Evolutionary conservation across 164 flowering plant genomes (phyloP).

Genomic region (Echeveria elegans): DNA sequence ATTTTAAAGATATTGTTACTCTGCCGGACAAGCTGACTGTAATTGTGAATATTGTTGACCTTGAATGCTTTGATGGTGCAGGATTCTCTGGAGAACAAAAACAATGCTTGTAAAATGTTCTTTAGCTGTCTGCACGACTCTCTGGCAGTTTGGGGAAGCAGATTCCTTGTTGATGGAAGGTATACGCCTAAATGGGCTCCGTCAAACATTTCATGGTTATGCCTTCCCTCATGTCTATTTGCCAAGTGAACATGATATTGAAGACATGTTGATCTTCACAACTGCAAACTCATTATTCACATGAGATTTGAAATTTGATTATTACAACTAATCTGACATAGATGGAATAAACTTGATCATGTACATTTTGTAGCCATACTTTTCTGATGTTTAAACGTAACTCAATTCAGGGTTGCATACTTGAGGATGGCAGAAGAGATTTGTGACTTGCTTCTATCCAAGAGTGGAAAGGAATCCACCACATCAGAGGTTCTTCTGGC

Average conservation of each 20-base stretch:
- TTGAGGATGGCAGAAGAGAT: slow-evolving; percentile 92
- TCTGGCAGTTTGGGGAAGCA: slow-evolving; percentile 54
- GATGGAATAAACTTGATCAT: too few relatives aligned
- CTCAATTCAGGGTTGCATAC: slow-evolving; percentile 75
- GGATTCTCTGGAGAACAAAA: slow-evolving; percentile 69
- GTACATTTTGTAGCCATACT: too few relatives aligned
- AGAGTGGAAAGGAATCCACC: slow-evolving; percentile 30
- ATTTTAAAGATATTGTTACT: background rate
- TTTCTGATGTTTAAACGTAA: too few relatives aligned
- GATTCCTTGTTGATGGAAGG: slow-evolving; percentile 69
- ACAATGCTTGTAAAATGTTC: slow-evolving; percentile 54
- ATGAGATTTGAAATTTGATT: background rate
- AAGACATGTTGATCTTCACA: background rate
- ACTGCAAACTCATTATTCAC: background rate
- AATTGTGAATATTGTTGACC: slow-evolving; percentile 3
- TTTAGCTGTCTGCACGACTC: slow-evolving; percentile 60
- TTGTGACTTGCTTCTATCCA: slow-evolving; percentile 43
- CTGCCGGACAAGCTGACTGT: background rate
- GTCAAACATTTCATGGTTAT: background rate
- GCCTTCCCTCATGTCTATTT: background rate
- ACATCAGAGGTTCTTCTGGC: slow-evolving; percentile 48
- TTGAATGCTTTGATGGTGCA: slow-evolving; percentile 18
- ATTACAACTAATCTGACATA: background rate
- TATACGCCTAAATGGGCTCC: slow-evolving; percentile 9
- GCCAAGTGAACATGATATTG: background rate